Base-by-base conservation (phyloP, 1,284 basidiomycete genomes). In the Porodaedalea pini region DNA sequence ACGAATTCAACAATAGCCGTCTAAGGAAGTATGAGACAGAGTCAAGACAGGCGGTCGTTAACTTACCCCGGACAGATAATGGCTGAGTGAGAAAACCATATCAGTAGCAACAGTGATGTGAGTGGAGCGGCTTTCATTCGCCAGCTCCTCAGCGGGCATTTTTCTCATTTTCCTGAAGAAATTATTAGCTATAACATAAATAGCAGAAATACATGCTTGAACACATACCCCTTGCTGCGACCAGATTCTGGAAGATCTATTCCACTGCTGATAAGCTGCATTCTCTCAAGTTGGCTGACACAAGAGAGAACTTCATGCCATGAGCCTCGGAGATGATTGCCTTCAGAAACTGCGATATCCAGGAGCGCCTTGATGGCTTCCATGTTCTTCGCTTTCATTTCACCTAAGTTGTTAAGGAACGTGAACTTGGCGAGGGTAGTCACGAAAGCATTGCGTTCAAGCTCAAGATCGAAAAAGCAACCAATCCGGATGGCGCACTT, bases 361-460 rank as follows among this genome's bases (percentile, higher is more conserved):
- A 98, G 75, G 58, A 98, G 76, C 2, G 92, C 77, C 72, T 97
- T 98, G 74, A 98, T 97, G 2, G 95, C 95, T 69, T 98, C 95
- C 83, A 98, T 95, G 68, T 98, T 98, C 78, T 98, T 98, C 37
- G 92, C 82, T 75, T 94, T 95, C 95, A 98, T 98, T 77, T 98
- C 95, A 55, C 92, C 92, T 6, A 98, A 74, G 67, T 98, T 98
- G 71, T 92, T 97, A 61, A 98, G 77, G 78, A 95, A 97, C 0
- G 95, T 98, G 70, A 98, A 97, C 70, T 98, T 98, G 47, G 81
- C 87, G n/a, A 98, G 77, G 0, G 95, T 98, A n/a, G 94, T 94
- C 32, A 98, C 92, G 68, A 98, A 98, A 0, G 94, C 95, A 67
- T 98, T 97, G 19, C 95, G 86, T 69, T 97, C 92, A 25, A 98